Base-by-base conservation (phyloP, 768 basidiomycete genomes). In the Sarcodon aspratus region DNA sequence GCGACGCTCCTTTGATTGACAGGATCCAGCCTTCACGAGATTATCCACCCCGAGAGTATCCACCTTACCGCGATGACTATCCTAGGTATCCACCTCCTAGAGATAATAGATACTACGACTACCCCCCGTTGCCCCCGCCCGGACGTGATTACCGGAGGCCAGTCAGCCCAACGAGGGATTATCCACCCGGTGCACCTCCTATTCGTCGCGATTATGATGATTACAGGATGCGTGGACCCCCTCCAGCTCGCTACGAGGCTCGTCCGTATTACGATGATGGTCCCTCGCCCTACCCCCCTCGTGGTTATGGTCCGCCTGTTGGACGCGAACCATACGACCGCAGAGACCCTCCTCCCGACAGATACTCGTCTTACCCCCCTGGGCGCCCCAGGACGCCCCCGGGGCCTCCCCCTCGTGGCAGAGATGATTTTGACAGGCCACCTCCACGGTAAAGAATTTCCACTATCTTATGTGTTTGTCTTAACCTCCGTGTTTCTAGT, bases 171-270 rank as follows among this genome's bases (percentile, higher is more conserved):
- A 75, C 82, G 12, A 72, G 83, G 54, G 85, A 85, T 9, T 78
- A 76, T 57, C 71, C 82, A 36, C 85, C 86, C 50, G 80, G 82
- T 63, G 70, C 72, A 52, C 66, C 68, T 35, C 69, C 72, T 33
- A 65, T 73, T 50, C 63, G 66, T 55, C 76, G 81, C 50, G 84
- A 89, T 44, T 73, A 78, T 56, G 84, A 90, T 55, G 87, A 89
- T 45, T 81, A 79, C 54, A 73, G 80, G 57, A 57, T 62, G 56
- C 73, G 82, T 43, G 82, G 75, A 49, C 63, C 71, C 48, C 65
- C 68, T n/a, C 62, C 75, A 48, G 74, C 80, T 54, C 71, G 75
- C 54, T 71, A 79, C 51, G 74, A 78, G 9, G 50, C 65, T 40
- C 77, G 85, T 44, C 73, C 63, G 34, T 69, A 69, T 52, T 69